Percentiles rank a stretch among this genome's conserved stretches.
phyloP scores from a whole-genome alignment of 1,139 yeast genomes.

The Candida glucosophila region DNA sequence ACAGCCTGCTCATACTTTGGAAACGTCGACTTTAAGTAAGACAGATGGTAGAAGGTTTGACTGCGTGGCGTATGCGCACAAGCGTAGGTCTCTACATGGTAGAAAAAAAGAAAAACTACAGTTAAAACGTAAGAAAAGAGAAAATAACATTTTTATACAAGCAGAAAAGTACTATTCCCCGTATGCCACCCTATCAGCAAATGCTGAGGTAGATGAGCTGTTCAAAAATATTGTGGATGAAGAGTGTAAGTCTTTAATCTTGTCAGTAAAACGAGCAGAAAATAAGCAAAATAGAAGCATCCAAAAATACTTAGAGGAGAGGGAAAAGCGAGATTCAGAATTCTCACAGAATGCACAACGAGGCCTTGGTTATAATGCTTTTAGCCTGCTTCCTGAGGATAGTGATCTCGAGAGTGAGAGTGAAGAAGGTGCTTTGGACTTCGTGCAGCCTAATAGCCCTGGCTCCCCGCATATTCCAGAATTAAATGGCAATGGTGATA shows the following conservation, averaged over 20 bases:
- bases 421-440: not conserved
- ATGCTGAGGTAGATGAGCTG: slow-evolving; percentile 15
- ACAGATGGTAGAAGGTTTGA: slow-evolving; percentile 30
- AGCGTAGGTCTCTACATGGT: slow-evolving; percentile 12
- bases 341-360: not conserved
- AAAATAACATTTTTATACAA: slow-evolving; percentile 31
- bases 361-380: not conserved
- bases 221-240: slow-evolving; percentile 20
- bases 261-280: slow-evolving; percentile 29
- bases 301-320: slow-evolving; percentile 14
- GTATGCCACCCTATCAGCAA: slow-evolving; percentile 19
- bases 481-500: too few relatives aligned
- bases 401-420: not conserved
- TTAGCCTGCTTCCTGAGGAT: not conserved
- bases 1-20: not conserved
- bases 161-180: slow-evolving; percentile 39
- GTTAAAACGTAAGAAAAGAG: too few relatives aligned
- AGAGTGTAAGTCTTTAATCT: slow-evolving; percentile 28
- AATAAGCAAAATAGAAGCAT: slow-evolving; percentile 15
- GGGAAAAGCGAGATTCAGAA: slow-evolving; percentile 12
- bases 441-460: too few relatives aligned
- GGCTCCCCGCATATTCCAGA: too few relatives aligned
- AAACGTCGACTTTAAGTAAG: not conserved
- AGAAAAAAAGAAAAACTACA: slow-evolving; percentile 13
- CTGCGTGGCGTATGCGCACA: slow-evolving; percentile 45